phyloP scores from a whole-genome alignment of 2,329 filamentous ascomycete species.

The Apiospora saccharicola region DNA sequence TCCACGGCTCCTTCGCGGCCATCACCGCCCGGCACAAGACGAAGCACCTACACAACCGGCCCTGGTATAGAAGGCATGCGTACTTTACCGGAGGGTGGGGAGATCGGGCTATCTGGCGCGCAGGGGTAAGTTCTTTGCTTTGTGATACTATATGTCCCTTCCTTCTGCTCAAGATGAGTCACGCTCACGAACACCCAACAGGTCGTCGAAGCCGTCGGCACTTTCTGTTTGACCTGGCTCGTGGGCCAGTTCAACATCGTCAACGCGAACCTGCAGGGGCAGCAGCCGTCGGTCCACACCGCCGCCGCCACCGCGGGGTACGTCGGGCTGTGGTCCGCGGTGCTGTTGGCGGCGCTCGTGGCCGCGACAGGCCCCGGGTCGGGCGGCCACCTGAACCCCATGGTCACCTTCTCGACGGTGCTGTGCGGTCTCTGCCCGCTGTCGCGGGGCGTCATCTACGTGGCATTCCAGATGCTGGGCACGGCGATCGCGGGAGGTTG shows the following conservation, averaged over 20 bases:
- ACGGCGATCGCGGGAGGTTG: slow-evolving; percentile 53
- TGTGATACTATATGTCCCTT: background rate
- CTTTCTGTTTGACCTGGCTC: slow-evolving; percentile 40
- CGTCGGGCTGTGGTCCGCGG: slow-evolving; percentile 48
- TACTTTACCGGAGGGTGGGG: slow-evolving; percentile 9
- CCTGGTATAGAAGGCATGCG: background rate
- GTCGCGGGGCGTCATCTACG: slow-evolving; percentile 55
- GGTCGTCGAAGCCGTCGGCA: slow-evolving; percentile 43
- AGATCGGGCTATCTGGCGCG: slow-evolving; percentile 1
- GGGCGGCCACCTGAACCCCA: slow-evolving; percentile 61
- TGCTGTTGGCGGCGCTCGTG: slow-evolving; percentile 56
- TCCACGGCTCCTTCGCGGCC: slow-evolving; percentile 16
- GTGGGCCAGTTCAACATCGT: slow-evolving; percentile 42
- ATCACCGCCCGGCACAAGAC: slow-evolving; percentile 10
- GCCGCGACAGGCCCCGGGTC: slow-evolving; percentile 56
- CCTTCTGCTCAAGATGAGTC: background rate
- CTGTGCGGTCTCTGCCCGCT: slow-evolving; percentile 57
- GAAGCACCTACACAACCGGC: slow-evolving; percentile 3
- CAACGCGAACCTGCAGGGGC: slow-evolving; percentile 31
- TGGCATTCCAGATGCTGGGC: slow-evolving; percentile 54
- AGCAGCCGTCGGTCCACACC: slow-evolving; percentile 37
- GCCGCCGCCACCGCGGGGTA: slow-evolving; percentile 35
- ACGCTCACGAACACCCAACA: slow-evolving; percentile 21
- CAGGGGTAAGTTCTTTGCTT: background rate
- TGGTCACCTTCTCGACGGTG: slow-evolving; percentile 61